Conservation (phyloP, 345 rosid genomes). For the Eucalyptus curtisii region DNA sequence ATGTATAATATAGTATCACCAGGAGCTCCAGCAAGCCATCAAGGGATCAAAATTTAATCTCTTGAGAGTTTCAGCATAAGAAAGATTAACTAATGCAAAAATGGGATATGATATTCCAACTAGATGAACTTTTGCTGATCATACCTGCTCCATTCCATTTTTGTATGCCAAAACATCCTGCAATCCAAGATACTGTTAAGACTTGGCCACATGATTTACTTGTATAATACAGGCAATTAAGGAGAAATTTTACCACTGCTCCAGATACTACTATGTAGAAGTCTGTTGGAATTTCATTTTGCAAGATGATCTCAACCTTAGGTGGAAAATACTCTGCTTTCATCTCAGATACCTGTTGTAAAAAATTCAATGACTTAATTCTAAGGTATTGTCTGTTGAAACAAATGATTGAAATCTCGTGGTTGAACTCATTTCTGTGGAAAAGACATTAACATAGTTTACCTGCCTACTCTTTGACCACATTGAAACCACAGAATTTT, state of each 20-base stretch:
- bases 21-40: neutral
- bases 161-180: constrained; percentile 69
- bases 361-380: neutral
- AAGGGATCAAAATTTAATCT: neutral
- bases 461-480: neutral
- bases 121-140: neutral
- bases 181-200: constrained; percentile 5
- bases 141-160: constrained; percentile 78
- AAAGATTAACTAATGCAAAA: neutral
- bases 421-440: neutral
- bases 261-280: constrained; percentile 84
- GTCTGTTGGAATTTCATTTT: constrained; percentile 86
- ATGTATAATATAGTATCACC: neutral
- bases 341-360: constrained; percentile 56
- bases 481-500: neutral
- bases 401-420: neutral
- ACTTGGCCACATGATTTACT: neutral
- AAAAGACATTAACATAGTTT: neutral
- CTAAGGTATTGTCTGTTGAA: neutral
- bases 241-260: constrained; percentile 52
- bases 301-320: constrained; percentile 72
- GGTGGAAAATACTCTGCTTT: constrained; percentile 95
- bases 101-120: neutral
- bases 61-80: neutral
- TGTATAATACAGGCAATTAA: neutral